Base-by-base conservation (phyloP, 768 basidiomycete species). In the Gautieria morchelliformis region DNA sequence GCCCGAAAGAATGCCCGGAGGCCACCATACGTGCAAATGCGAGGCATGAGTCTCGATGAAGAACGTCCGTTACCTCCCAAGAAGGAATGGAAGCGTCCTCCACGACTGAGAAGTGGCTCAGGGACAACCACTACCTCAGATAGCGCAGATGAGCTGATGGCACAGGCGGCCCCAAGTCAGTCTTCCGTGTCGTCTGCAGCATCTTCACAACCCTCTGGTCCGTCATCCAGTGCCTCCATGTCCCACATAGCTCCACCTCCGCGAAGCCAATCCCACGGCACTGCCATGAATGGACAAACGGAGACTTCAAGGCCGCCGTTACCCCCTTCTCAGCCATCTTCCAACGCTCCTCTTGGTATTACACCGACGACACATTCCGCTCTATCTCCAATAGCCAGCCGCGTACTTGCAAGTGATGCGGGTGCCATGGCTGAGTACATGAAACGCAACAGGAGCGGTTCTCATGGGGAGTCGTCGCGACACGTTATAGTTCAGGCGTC, bases 351-450 rank as follows among this genome's bases (percentile, higher is more conserved):
- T 20, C 48, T 46, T 40, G 33, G 39, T 37, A 22, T 46, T 17
- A n/a, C 42, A 22, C 24, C 67, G 74, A 62, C 53, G 60, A 71
- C 46, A 58, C 72, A 19, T 33, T 77, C 78, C 44, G 81, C 81
- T 22, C 68, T 91, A 54, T 87, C 90, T 3, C 90, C 89, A 3
- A 79, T 93, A 58, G 87, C 84, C 30, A 85, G 74, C 63, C 85
- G 89, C 35, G 84, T 93, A 77, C 81, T 84, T 62, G 86, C 90
- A 70, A 78, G 83, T 58, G 90, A 93, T 66, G 89, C 89, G 19
- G 87, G 86, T 66, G 91, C 90, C 39, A 89, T 87, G 76, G 89
- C 90, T 68, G 88, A 90, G 64, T 93, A 90, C 66, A 75, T 89
- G 67, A 76, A 80, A 60, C 80, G 90, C 57, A 88, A 87, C 72